Evolutionary conservation across 495 filamentous ascomycete genomes (phyloP).

Genomic region (Neurospora sp.): DNA sequence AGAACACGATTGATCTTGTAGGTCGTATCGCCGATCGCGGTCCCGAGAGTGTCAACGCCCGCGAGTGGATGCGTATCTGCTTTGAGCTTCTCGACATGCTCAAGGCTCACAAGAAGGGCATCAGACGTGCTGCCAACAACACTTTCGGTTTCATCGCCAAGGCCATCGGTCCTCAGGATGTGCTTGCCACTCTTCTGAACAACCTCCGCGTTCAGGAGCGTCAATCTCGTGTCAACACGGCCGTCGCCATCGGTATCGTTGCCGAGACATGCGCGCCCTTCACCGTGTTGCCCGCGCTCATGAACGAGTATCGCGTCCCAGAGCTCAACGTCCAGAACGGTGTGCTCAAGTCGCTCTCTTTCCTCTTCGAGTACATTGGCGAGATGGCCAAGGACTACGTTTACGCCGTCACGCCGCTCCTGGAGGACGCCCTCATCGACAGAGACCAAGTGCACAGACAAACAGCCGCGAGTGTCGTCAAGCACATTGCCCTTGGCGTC

Average conservation of each 20-base stretch:
- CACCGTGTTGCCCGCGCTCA: constrained; percentile 94
- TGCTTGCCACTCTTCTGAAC: constrained; percentile 89
- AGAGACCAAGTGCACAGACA: constrained; percentile 97
- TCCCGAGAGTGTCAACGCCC: constrained; percentile 87
- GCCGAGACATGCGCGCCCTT: constrained; percentile 99
- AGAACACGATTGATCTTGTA: constrained; percentile 98
- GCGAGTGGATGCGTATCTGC: constrained; percentile 99
- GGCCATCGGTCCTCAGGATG: constrained; percentile 96
- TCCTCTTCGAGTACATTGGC: constrained; percentile 98
- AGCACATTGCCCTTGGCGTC: constrained; percentile 92
- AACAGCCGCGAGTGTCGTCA: constrained; percentile 90
- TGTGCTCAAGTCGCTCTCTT: constrained; percentile 91
- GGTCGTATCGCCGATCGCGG: constrained; percentile 97
- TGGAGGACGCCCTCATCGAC: constrained; percentile 96
- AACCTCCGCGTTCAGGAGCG: constrained; percentile 96
- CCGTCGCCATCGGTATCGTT: constrained; percentile 98
- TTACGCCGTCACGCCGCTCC: constrained; percentile 92
- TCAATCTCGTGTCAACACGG: constrained; percentile 95
- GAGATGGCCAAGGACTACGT: constrained; percentile 99
- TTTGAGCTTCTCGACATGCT: constrained; percentile 99
- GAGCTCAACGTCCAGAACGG: constrained; percentile 99
- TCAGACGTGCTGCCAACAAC: constrained; percentile 97
- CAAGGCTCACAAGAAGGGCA: constrained; percentile 99
- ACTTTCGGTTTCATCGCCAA: constrained; percentile 99
- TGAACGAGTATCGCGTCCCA: constrained; percentile 99